Percentiles rank a stretch among this genome's conserved stretches.
Conservation (phyloP, 495 filamentous ascomycete species). For the Cenococcum geophilum region DNA sequence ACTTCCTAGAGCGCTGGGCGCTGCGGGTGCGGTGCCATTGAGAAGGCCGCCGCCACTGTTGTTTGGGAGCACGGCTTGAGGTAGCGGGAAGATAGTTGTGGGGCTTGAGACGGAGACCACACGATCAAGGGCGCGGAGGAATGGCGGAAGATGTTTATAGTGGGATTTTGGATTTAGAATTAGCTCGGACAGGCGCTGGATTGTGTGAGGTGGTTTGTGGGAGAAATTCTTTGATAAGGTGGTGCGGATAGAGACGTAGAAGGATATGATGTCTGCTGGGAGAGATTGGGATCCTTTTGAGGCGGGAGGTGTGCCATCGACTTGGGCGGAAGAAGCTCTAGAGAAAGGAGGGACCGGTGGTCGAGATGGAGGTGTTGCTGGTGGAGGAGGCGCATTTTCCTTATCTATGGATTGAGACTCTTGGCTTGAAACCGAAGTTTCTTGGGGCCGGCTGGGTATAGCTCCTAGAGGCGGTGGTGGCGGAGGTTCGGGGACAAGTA, state of each 20-base stretch:
- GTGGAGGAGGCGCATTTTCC: slow-evolving; percentile 50
- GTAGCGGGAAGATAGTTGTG: slow-evolving; percentile 74
- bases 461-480: slow-evolving; percentile 27
- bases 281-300: slow-evolving; percentile 39
- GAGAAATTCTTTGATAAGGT: slow-evolving; percentile 64
- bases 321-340: slow-evolving; percentile 16
- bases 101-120: slow-evolving; percentile 87
- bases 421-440: slow-evolving; percentile 30
- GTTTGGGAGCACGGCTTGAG: slow-evolving; percentile 50
- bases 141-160: slow-evolving; percentile 73
- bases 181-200: slow-evolving; percentile 92
- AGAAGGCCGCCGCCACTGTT: slow-evolving; percentile 36
- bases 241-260: slow-evolving; percentile 59
- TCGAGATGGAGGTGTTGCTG: slow-evolving; percentile 33
- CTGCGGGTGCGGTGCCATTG: slow-evolving; percentile 34
- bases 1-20: slow-evolving; percentile 50
- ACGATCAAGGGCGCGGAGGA: slow-evolving; percentile 84
- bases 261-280: slow-evolving; percentile 56
- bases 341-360: slow-evolving; percentile 28
- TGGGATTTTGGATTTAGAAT: slow-evolving; percentile 67
- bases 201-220: slow-evolving; percentile 77
- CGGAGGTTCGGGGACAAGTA: slow-evolving; percentile 29
- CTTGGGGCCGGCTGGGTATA: slow-evolving; percentile 3
- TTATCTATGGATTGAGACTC: slow-evolving; percentile 44
- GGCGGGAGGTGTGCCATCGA: slow-evolving; percentile 3